Conservation (phyloP, 2,329 filamentous ascomycete genomes). For the Sphaerulina populicola region DNA sequence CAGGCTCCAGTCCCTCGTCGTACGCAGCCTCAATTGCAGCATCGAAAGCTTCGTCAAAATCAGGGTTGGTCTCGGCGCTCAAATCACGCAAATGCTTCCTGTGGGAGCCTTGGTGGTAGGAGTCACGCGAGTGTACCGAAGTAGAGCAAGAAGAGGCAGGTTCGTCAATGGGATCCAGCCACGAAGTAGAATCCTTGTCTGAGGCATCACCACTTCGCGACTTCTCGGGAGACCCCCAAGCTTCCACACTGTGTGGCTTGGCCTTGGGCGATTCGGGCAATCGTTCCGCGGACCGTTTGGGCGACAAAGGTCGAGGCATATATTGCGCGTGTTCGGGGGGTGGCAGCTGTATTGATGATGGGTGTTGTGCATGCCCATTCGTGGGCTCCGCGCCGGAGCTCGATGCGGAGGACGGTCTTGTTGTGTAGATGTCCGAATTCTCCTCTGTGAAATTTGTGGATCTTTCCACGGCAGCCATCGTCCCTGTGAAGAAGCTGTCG, state of each 20-base stretch:
- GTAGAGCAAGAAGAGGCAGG: conserved; percentile 72
- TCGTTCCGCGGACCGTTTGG: conserved; percentile 44
- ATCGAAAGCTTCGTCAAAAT: conserved; percentile 89
- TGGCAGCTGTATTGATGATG: conserved; percentile 22
- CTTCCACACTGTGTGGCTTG: conserved; percentile 11
- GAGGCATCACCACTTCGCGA: not conserved
- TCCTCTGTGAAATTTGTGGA: not conserved
- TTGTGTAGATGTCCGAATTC: not conserved
- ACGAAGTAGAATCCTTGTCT: conserved; percentile 28
- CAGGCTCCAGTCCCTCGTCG: conserved; percentile 78
- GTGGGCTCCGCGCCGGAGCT: conserved; percentile 8
- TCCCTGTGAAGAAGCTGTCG: conserved; percentile 28
- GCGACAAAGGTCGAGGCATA: conserved; percentile 64
- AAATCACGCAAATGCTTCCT: conserved; percentile 60
- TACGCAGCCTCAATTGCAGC: conserved; percentile 95
- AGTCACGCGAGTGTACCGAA: conserved; percentile 58
- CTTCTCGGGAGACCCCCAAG: conserved; percentile 15
- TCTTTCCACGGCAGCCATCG: conserved; percentile 26
- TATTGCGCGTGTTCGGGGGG: conserved; percentile 40
- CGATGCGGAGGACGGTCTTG: conserved; percentile 7
- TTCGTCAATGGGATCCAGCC: conserved; percentile 59
- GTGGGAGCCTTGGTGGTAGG: conserved; percentile 60
- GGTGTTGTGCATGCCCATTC: conserved; percentile 6
- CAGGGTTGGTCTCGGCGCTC: conserved; percentile 71
- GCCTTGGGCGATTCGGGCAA: conserved; percentile 37